Base-by-base conservation (phyloP, 2,329 filamentous ascomycete genomes). In the Claviceps humidiphila region DNA sequence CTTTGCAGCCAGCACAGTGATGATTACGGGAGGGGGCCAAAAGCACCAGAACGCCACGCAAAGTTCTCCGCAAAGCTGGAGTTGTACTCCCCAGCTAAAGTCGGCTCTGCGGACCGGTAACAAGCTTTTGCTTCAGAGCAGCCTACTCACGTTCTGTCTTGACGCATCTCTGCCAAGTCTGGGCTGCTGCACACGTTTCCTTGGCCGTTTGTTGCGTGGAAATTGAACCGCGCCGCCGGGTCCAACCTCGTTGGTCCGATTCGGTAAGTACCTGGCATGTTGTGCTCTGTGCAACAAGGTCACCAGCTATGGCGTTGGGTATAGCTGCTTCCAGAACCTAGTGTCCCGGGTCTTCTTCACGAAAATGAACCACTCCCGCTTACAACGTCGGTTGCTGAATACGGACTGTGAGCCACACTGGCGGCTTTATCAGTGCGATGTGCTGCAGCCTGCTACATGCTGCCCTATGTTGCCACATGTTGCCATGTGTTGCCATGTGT, bases 21-120 rank as follows among this genome's bases (percentile, higher is more conserved):
- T 20, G 16, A 45, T 51, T 38, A 38, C 49, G 49, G 45, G 41
- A 39, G 30, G 49, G 49, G 49, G 49, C 49, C 42, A 40, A 46
- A 46, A 51, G 42, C 9, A 34, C 30, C 30, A 34, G 30, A 34
- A 34, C 30, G 30, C 49, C 49, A 45, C 22, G 50, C 43, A 17
- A 30, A 41, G 30, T 26, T 44, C 39, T 50, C 49, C 24, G 48
- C 43, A 14, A 17, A 17, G 13, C 2, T 9, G 9, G 22, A 22
- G 43, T 13, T 42, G 26, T 30, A 45, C 13, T 16, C 4, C 13
- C 20, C 17, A 14, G 17, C 41, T 17, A 20, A 34, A 17, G 20
- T 42, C 17, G 41, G 17, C 4, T 42, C 17, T 9, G 40, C 40
- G 40, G 7, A 20, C 7, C 17, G 41, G 41, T 13, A 42, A 22